Evolutionary conservation across 108 stramenopile genomes (phyloP), one percentile per base, ranked within the genome.

Genomic region (Phaeodactylum tricornutum): DNA sequence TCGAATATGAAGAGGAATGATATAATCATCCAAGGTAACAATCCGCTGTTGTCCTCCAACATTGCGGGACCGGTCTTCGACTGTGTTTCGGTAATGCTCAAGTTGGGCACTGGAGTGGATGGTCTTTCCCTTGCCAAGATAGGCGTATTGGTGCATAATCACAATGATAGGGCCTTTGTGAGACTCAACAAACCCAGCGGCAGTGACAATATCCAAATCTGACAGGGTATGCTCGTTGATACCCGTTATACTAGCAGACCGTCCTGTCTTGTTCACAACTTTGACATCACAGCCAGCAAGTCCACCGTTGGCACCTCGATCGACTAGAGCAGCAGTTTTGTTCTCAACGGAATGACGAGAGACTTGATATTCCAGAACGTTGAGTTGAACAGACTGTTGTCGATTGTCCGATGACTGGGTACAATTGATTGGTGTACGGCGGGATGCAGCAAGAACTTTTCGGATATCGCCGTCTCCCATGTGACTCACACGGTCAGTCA

Each of bases 301-400:
- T 2, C 55, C 54, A 36, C 67, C 67, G 23, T 69, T 69, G 1
- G 61, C 61, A 16, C 67, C 67, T 1, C 67, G 55, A 45, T 69
- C 67, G 11, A 69, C 33, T 3, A 67, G 53, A 14, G 52, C 24
- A n/a, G n/a, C n/a, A n/a, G n/a, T n/a, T n/a, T n/a, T n/a, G n/a
- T n/a, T n/a, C 12, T 34, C 33, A 34, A 11, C 11, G 33, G 8
- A 8, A 34, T 34, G 33, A 11, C 8, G 33, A 12, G 33, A 34
- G 33, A 34, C 33, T 11, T 11, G 33, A 34, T 34, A 34, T 11
- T 12, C 11, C 8, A 34, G 11, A 11, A 12, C 33, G 12, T 34
- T 34, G n/a, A n/a, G n/a, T n/a, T n/a, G n/a, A n/a, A n/a, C n/a
- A n/a, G n/a, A n/a, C n/a, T n/a, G n/a, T n/a, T n/a, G n/a, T n/a